A percentile compares a stretch with the other conserved stretches of the same genome.
Evolutionary conservation across 1,284 basidiomycete species (phyloP).

Genomic region (Sutorius eximius): DNA sequence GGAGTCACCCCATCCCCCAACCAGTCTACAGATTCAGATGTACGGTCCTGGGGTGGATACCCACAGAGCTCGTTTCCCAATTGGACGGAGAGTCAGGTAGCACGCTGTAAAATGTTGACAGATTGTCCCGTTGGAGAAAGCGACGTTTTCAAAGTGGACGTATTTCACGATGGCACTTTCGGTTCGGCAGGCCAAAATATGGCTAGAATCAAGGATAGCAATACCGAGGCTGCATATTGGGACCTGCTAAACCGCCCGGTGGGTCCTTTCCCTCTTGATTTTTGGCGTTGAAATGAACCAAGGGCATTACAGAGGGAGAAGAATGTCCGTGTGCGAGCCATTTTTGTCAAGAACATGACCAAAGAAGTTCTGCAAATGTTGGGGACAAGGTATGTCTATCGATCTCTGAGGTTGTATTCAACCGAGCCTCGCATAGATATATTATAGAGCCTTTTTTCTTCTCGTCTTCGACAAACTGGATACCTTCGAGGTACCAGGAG

Average conservation of each 20-base stretch:
- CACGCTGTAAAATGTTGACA: conserved; percentile 41
- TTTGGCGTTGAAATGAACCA: neutral
- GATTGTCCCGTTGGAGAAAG: conserved; percentile 29
- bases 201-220: conserved; percentile 18
- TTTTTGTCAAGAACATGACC: conserved; percentile 51
- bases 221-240: conserved; percentile 40
- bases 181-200: neutral
- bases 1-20: neutral
- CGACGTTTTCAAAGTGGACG: conserved; percentile 43
- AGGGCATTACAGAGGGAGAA: conserved; percentile 33
- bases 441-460: conserved; percentile 57
- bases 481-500: conserved; percentile 55
- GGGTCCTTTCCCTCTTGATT: conserved; percentile 7
- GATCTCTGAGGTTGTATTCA: neutral
- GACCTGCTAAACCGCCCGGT: conserved; percentile 22
- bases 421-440: conserved; percentile 19
- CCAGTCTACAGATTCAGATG: neutral
- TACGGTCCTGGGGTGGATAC: conserved; percentile 42
- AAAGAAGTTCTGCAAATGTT: conserved; percentile 52
- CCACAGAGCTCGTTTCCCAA: conserved; percentile 53
- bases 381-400: conserved; percentile 42
- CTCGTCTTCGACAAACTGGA: conserved; percentile 56
- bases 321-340: conserved; percentile 42
- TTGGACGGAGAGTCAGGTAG: conserved; percentile 50
- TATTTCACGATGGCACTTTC: conserved; percentile 42